A percentile compares a stretch with the other conserved stretches of the same genome.
phyloP scores from a whole-genome alignment of 768 basidiomycete species.

The Tulasnella sp. region DNA sequence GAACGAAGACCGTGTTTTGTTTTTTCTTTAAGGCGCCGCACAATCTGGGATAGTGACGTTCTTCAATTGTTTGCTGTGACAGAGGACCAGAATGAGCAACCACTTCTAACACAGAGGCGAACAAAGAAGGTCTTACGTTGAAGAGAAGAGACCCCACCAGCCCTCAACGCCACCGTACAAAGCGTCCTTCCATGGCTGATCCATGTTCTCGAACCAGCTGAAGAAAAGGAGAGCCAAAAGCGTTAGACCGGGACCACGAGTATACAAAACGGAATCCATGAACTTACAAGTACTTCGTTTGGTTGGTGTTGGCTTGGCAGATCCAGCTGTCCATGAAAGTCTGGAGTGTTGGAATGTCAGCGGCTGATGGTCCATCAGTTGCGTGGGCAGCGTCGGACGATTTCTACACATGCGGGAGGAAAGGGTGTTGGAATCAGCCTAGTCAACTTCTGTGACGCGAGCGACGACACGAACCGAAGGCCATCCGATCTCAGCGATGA shows the following conservation, averaged over 20 bases:
- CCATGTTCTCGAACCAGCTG: conserved; percentile 47
- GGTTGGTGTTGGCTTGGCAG: conserved; percentile 75
- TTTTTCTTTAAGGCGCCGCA: conserved; percentile 19
- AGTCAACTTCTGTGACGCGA: background rate
- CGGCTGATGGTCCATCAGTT: conserved; percentile 59
- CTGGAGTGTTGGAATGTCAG: conserved; percentile 47
- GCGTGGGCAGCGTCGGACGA: conserved; percentile 52
- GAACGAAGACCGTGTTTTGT: background rate
- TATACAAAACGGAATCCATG: conserved; percentile 23
- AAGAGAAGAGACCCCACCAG: conserved; percentile 57
- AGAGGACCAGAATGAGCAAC: conserved; percentile 20
- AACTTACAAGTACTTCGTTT: conserved; percentile 80
- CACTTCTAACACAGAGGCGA: conserved; percentile 27
- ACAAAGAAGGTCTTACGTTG: background rate
- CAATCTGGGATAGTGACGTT: conserved; percentile 60
- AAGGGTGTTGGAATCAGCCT: background rate
- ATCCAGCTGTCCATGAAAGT: conserved; percentile 79
- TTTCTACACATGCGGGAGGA: conserved; percentile 36
- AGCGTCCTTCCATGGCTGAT: conserved; percentile 72
- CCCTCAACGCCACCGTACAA: conserved; percentile 76
- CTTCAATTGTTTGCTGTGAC: conserved; percentile 59
- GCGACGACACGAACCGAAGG: conserved; percentile 47
- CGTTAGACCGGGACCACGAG: background rate
- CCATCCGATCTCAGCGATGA: conserved; percentile 93
- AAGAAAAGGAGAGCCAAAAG: background rate